Conservation (phyloP, 2,329 filamentous ascomycete genomes). For the Ophiostoma novo-ulmi region DNA sequence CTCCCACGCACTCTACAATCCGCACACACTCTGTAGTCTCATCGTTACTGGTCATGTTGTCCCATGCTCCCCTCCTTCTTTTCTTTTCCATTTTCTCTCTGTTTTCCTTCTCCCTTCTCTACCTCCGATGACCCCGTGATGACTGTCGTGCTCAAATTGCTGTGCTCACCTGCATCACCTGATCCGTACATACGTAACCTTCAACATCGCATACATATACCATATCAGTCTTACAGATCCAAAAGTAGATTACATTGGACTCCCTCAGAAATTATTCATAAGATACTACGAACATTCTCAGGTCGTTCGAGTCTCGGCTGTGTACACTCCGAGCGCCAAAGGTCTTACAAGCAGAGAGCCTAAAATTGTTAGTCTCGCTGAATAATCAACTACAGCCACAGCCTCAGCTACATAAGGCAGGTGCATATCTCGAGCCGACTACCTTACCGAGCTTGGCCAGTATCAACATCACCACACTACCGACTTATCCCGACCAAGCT, state of each 20-base stretch:
- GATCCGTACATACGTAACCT: background rate
- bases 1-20: background rate
- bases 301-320: background rate
- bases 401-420: background rate
- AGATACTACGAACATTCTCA: background rate
- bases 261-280: background rate
- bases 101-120: background rate
- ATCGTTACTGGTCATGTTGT: background rate
- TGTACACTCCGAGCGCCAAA: background rate
- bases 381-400: background rate
- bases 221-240: background rate
- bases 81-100: background rate
- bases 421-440: background rate
- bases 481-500: background rate
- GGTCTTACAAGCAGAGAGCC: background rate
- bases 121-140: background rate
- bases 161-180: background rate
- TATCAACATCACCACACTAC: background rate
- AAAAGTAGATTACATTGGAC: background rate
- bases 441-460: background rate
- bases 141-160: background rate
- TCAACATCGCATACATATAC: background rate
- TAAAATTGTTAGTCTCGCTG: background rate
- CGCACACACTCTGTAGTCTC: background rate
- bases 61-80: background rate